Conservation (phyloP, 2,329 filamentous ascomycete species). For the Pseudocercospora eumusae region DNA sequence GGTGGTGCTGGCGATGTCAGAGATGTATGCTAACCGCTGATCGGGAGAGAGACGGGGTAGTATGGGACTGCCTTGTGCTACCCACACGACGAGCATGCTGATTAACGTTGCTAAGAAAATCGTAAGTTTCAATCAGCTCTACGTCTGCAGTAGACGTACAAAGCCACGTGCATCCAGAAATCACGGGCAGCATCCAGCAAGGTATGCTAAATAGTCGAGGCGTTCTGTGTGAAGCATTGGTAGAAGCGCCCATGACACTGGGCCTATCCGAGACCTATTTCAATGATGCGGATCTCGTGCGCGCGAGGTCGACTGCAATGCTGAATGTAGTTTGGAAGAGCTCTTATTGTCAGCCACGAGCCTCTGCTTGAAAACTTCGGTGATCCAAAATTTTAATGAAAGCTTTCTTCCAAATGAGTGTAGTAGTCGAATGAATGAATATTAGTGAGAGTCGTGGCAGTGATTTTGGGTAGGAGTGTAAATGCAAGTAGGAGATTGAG, state of each 20-base stretch:
- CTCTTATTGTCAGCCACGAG: background rate
- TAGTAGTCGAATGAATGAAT: background rate
- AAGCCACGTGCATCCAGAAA: constrained; percentile 5
- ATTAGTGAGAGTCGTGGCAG: background rate
- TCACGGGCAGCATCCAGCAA: constrained; percentile 7
- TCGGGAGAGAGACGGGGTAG: background rate
- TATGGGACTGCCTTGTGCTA: background rate
- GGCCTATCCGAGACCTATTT: background rate
- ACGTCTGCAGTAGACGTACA: background rate
- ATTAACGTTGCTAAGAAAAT: background rate
- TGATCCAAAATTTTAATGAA: background rate
- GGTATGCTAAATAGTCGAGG: constrained; percentile 1
- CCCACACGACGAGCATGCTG: background rate
- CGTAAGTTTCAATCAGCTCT: background rate
- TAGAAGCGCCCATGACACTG: background rate
- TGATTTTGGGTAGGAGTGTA: background rate
- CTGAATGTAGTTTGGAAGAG: background rate
- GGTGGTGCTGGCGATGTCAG: background rate
- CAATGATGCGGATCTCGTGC: background rate
- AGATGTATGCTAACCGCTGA: constrained; percentile 5
- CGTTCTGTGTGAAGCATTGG: constrained; percentile 1
- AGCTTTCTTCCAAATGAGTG: background rate
- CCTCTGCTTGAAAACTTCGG: background rate
- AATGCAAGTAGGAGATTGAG: background rate
- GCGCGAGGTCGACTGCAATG: background rate